Conservation (phyloP, 1,284 basidiomycete species). For the Malassezia obtusa region DNA sequence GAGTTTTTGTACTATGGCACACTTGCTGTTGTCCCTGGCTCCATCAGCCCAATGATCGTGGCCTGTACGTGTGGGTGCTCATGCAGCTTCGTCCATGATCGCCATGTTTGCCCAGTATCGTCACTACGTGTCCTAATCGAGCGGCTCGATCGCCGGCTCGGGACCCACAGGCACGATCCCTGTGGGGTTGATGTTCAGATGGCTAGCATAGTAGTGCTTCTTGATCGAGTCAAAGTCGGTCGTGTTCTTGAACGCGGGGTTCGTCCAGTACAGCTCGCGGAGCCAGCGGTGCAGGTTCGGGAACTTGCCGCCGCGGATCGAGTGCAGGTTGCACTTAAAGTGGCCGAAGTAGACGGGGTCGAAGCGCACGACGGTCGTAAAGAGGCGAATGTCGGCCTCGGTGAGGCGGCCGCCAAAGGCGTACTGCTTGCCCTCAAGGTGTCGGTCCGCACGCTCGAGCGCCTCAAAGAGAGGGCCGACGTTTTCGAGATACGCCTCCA, state of each 20-base stretch:
- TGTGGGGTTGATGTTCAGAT: conserved; percentile 40
- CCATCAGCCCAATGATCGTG: conserved; percentile 71
- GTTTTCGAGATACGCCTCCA: conserved; percentile 69
- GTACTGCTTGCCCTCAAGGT: conserved; percentile 68
- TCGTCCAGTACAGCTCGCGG: conserved; percentile 82
- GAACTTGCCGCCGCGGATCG: conserved; percentile 31
- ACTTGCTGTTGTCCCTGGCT: conserved; percentile 58
- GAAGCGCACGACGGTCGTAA: conserved; percentile 69
- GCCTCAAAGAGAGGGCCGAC: conserved; percentile 60
- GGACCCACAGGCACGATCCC: conserved; percentile 40
- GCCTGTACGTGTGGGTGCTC: conserved; percentile 59
- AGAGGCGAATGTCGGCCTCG: conserved; percentile 78
- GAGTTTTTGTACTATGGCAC: conserved; percentile 77
- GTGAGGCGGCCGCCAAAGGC: conserved; percentile 71
- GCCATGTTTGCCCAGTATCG: conserved; percentile 16
- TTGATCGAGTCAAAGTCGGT: conserved; percentile 64
- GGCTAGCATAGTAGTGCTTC: conserved; percentile 48
- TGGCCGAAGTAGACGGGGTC: conserved; percentile 74
- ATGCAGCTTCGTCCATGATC: conserved; percentile 8
- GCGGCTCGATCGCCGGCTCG: conserved; percentile 28
- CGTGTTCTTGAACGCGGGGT: conserved; percentile 73
- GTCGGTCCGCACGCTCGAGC: conserved; percentile 70
- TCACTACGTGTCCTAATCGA: conserved; percentile 8
- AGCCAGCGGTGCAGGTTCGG: conserved; percentile 54
- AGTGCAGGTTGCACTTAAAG: conserved; percentile 75